Evolutionary conservation across 352 stramenopile genomes (phyloP).

Genomic region (Phytophthora citrophthora): DNA sequence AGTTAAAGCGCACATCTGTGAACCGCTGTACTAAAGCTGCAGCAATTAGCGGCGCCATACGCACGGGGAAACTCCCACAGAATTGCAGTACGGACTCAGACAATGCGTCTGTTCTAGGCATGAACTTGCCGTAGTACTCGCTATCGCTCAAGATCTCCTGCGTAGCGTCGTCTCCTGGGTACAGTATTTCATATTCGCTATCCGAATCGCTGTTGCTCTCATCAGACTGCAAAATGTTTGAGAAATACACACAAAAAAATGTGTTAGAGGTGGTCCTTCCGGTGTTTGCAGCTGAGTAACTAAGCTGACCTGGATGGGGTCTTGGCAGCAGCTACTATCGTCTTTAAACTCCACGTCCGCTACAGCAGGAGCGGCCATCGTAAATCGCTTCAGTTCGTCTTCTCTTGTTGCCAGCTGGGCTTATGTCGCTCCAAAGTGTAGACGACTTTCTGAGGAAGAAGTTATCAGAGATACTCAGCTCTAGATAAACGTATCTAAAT

Average conservation of each 20-base stretch:
- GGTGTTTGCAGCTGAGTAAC: neutral
- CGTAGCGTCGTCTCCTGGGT: conserved; percentile 49
- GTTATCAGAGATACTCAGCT: neutral
- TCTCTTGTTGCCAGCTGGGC: conserved; percentile 2
- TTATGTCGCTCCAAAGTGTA: neutral
- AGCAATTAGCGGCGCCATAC: conserved; percentile 50
- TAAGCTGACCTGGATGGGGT: neutral
- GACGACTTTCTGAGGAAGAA: conserved; percentile 10
- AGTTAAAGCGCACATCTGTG: conserved; percentile 81
- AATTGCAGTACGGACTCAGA: conserved; percentile 66
- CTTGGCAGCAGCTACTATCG: neutral
- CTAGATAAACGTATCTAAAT: conserved; percentile 4
- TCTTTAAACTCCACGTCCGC: neutral
- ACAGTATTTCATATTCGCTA: conserved; percentile 70
- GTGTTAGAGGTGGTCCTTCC: neutral
- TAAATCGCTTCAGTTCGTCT: neutral
- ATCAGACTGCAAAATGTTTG: conserved; percentile 6
- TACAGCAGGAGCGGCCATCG: neutral
- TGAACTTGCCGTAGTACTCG: conserved; percentile 60
- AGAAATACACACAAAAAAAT: neutral
- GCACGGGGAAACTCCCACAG: conserved; percentile 68
- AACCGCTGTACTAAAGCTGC: conserved; percentile 66
- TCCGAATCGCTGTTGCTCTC: conserved; percentile 38
- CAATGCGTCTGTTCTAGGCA: conserved; percentile 51
- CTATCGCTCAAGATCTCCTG: conserved; percentile 57